Evolutionary conservation across 2,329 filamentous ascomycete genomes (phyloP), one percentile per base, ranked within the genome.

Genomic region (Dactylonectria macrodidyma): DNA sequence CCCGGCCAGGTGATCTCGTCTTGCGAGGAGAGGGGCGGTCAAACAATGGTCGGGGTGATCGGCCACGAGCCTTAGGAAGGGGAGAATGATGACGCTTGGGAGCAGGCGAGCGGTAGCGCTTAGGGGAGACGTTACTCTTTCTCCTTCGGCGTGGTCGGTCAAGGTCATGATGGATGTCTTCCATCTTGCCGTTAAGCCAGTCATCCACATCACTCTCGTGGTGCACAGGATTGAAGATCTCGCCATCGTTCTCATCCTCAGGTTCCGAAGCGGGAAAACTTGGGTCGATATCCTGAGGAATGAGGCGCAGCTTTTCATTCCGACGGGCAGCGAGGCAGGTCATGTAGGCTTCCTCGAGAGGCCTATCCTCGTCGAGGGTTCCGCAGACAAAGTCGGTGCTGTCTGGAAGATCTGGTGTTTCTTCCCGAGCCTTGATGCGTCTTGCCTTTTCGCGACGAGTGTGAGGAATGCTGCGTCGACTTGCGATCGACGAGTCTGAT

Each of bases 381-480:
- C 96, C 96, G 77, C 96, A 98, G n/a, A 99, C 96, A 73, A 99
- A 99, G 80, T 99, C 96, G 14, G 96, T 98, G 81, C 95, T 98
- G 80, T 99, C 96, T 1, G 96, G 96, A 11, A 99, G 86, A 78
- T 97, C 94, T 2, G 94, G 93, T 1, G 92, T 93, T 26, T 88
- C 87, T 46, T 77, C 74, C 4, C 71, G 73, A n/a, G 76, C 71
- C 65, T 76, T 77, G 54, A 78, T 74, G 30, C 75, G 75, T 30
- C 76, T 75, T 47, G 74, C 59, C 54, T 66, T 76, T 62, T 67
- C 56, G 10, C 75, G 77, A 11, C 77, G 81, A 52, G 73, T 79
- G 58, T 80, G 76, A 33, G 67, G 71, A 34, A 77, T 75, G 11
- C 88, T 88, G 48, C 68, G 72, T 12, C 73, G 72, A 5, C 88